Evolutionary conservation across 73 alveolate species (phyloP).

Genomic region (Paramecium caudatum): DNA sequence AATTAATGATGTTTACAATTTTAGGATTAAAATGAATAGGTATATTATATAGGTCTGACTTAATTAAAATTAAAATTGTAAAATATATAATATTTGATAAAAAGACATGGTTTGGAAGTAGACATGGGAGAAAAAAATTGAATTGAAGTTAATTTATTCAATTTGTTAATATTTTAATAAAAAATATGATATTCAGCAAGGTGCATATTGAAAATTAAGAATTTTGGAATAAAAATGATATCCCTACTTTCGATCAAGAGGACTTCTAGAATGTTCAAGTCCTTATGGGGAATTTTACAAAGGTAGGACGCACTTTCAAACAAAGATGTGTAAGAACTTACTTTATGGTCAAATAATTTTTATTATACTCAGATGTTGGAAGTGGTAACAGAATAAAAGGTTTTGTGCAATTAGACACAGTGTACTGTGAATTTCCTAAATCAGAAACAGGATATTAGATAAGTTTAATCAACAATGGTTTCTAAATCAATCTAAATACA

Average conservation of each 20-base stretch:
- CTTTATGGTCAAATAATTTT: conserved; percentile 44
- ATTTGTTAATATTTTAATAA: conserved; percentile 21
- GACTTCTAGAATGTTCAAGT: conserved; percentile 34
- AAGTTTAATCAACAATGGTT: conserved; percentile 15
- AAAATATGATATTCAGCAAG: conserved; percentile 39
- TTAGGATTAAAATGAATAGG: too few relatives aligned
- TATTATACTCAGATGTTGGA: conserved; percentile 52
- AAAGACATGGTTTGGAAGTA: too few relatives aligned
- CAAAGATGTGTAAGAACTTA: conserved; percentile 53
- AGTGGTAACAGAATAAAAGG: conserved; percentile 43
- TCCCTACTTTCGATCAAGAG: conserved; percentile 21
- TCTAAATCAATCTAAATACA: neutral
- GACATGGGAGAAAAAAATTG: too few relatives aligned
- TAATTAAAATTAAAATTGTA: too few relatives aligned
- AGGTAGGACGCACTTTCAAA: conserved; percentile 53
- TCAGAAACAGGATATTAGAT: conserved; percentile 27
- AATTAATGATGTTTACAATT: too few relatives aligned
- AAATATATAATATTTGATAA: too few relatives aligned
- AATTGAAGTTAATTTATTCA: conserved; percentile 44
- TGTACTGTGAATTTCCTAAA: conserved; percentile 5
- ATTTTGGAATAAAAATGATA: conserved; percentile 49
- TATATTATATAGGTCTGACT: too few relatives aligned
- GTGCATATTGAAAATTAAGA: neutral
- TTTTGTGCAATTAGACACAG: conserved; percentile 52
- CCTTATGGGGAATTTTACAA: conserved; percentile 47